These are phyloP conservation scores for Filobasidium floriforme DNA, from an alignment of 768 basidiomycete species.

Conservation along the genomic window DNA sequence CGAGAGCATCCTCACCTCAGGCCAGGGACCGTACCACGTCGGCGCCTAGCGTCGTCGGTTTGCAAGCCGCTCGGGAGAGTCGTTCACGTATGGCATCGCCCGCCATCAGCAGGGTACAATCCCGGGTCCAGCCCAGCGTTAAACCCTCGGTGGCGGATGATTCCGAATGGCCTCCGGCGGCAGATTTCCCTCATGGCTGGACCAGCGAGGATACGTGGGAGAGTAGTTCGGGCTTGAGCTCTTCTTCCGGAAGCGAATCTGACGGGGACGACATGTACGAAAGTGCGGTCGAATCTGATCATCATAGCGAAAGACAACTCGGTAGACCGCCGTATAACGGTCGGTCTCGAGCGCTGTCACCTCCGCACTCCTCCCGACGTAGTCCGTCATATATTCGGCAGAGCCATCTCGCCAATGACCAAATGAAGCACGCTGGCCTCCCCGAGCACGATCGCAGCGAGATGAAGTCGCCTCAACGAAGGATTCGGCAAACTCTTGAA, in stretches of 20 bases:
- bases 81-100: conserved; percentile 4
- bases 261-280: conserved; percentile 10
- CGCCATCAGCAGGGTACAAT: neutral
- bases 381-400: conserved; percentile 8
- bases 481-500: neutral
- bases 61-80: neutral
- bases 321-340: neutral
- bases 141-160: neutral
- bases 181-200: conserved; percentile 22
- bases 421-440: neutral
- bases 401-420: conserved; percentile 13
- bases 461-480: neutral
- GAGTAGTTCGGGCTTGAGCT: conserved; percentile 6
- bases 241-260: neutral
- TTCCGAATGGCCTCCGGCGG: neutral
- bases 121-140: neutral
- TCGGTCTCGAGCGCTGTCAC: conserved; percentile 1
- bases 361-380: conserved; percentile 16
- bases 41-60: conserved; percentile 4
- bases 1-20: conserved; percentile 1
- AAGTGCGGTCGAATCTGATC: neutral
- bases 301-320: neutral
- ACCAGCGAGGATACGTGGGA: conserved; percentile 21
- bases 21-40: conserved; percentile 23
- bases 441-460: conserved; percentile 7